Conservation (phyloP, 2,329 filamentous ascomycete genomes). For the Colletotrichum limetticola region DNA sequence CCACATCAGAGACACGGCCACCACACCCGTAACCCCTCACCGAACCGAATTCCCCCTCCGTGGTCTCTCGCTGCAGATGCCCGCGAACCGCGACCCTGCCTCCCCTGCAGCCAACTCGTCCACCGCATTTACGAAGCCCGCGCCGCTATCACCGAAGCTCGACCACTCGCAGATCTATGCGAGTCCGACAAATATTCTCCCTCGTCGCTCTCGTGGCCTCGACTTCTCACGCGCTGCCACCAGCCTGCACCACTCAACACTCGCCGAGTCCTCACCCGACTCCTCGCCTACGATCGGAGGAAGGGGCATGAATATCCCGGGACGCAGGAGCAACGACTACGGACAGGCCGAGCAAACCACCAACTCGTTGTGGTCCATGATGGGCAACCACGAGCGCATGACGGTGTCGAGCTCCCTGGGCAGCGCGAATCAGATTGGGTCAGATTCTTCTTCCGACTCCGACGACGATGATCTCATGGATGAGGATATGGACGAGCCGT, state of each 20-base stretch:
- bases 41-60: conserved; percentile 71
- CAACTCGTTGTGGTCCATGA: conserved; percentile 77
- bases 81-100: conserved; percentile 59
- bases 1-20: conserved; percentile 55
- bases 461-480: conserved; percentile 78
- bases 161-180: conserved; percentile 87
- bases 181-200: conserved; percentile 87
- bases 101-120: conserved; percentile 42
- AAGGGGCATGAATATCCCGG: conserved; percentile 70
- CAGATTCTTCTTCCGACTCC: conserved; percentile 80
- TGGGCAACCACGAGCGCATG: conserved; percentile 75
- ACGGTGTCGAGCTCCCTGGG: conserved; percentile 82
- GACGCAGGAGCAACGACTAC: conserved; percentile 60
- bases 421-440: conserved; percentile 77
- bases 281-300: conserved; percentile 88
- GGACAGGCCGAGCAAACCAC: conserved; percentile 71
- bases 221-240: conserved; percentile 95
- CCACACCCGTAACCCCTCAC: conserved; percentile 75
- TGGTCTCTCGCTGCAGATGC: conserved; percentile 78
- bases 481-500: conserved; percentile 81
- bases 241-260: conserved; percentile 92
- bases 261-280: conserved; percentile 90
- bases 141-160: conserved; percentile 85
- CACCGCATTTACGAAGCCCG: conserved; percentile 59
- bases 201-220: conserved; percentile 86